Evolutionary conservation across 768 basidiomycete genomes (phyloP), one percentile per base, ranked within the genome.

Genomic region (Holtermannia corniformis): DNA sequence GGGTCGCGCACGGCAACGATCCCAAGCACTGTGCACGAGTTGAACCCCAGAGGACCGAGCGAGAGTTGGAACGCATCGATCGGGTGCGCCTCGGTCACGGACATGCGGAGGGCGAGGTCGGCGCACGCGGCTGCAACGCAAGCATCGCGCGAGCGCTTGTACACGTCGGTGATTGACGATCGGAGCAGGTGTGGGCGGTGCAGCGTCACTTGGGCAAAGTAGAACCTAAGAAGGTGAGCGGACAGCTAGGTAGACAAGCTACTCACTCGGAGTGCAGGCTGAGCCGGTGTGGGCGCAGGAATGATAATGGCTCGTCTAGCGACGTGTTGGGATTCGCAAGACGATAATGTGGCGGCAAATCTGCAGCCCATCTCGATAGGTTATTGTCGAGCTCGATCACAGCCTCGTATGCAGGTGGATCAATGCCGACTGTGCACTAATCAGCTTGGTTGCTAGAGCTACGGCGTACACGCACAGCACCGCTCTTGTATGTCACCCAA

Each of bases 161-260:
- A 27, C 14, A 41, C 50, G 2, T 50, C 46, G 7, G 5, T 41
- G 37, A 47, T 46, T n/a, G 62, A 44, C 1, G 56, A 48, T 45
- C 53, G 56, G 3, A 61, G 47, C 19, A 64, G 50, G 40, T 56
- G 62, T 19, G 63, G 63, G 7, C 60, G 52, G 44, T 64, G 63
- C 14, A 64, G 50, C 5, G 55, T 47, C 41, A 64, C 56, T 21
- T 58, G 53, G 13, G 63, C 58, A 41, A 64, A 47, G 24, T 64
- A 60, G 45, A 53, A 64, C 16, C 32, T 37, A 37, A 37, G n/a
- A n/a, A n/a, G 10, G 32, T 37, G 10, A 37, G 32, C 32, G 7
- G 7, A 37, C 32, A 7, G 10, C 7, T 16, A 37, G n/a, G 7
- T 37, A 16, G 32, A 7, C 10, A 37, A 37, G 7, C 10, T 7